Base-by-base conservation (phyloP, 148 eudicot genomes). In the Amaranthus cruentus region DNA sequence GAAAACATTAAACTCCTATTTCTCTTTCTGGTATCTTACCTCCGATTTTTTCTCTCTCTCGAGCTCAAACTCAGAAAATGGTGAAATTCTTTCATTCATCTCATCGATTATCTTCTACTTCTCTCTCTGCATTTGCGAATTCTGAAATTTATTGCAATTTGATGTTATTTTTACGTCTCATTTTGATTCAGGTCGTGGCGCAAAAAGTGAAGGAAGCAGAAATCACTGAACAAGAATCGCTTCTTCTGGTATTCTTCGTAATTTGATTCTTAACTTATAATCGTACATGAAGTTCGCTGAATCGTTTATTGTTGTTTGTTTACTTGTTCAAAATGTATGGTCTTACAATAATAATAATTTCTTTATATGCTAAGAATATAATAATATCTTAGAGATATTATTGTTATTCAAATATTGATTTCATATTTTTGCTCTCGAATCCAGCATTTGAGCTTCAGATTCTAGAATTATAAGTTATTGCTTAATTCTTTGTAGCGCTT, bases 191-290 rank as follows among this genome's bases (percentile, higher is more conserved):
- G 92, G 95, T 88, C 66, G 89, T 89, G 7, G 89, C 91, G 2
- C 96, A 89, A 81, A 87, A 81, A 63, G 57, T 88, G 74, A 91
- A 89, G 85, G 96, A 91, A 85, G 81, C 90, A 46, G 96, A 89
- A 84, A 88, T 94, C 73, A 94, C 98, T 0, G 97, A 94, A 83
- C 96, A 89, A 77, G 91, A 91, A 57, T 91, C 97, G 58, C 96
- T 94, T 63, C 90, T 94, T 7, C 85, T 94, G 83, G 98, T 91
- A 84, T 76, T 11, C 11, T 4, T 52, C 52, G 13, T 1, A n/a
- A 7, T 55, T 13, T 62, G 6, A 47, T 62, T 70, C 47, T n/a
- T 49, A 49, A 18, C 48, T 69, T 10, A 28, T 28, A 51, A 21
- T 50, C 14, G 58, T 43, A 9, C 3, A 3, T 57, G 70, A 67